Evolutionary conservation across 305 asterid genomes (phyloP).

Genomic region (Fraxinus platypoda): DNA sequence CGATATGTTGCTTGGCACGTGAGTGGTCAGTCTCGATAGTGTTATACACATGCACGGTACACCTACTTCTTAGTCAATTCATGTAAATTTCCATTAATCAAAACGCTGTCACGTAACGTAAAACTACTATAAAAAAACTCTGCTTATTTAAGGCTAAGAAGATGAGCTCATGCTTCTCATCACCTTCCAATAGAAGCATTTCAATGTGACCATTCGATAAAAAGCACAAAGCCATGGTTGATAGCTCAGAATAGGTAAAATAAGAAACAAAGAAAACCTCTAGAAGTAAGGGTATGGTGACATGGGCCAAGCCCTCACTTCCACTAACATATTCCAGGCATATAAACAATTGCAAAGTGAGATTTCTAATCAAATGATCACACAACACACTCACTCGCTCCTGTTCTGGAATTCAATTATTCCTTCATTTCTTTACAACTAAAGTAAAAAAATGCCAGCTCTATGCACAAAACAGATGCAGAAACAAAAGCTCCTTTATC

Average conservation of each 20-base stretch:
- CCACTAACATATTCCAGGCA: slow-evolving; percentile 88
- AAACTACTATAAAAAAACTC: neutral
- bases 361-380: slow-evolving; percentile 62
- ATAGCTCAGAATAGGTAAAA: slow-evolving; percentile 3
- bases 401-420: slow-evolving; percentile 64
- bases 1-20: neutral
- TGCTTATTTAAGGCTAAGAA: neutral
- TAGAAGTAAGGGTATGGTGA: slow-evolving; percentile 14
- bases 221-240: slow-evolving; percentile 47
- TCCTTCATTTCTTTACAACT: slow-evolving; percentile 45
- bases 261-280: slow-evolving; percentile 21
- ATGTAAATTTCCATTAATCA: neutral
- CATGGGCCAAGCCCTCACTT: slow-evolving; percentile 65
- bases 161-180: neutral
- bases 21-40: neutral
- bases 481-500: slow-evolving; percentile 35
- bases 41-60: neutral
- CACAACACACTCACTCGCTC: slow-evolving; percentile 45
- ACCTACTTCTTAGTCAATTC: too few species aligned
- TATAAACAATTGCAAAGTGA: slow-evolving; percentile 72
- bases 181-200: slow-evolving; percentile 39
- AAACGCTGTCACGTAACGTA: too few species aligned
- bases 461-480: slow-evolving; percentile 32
- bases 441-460: slow-evolving; percentile 48
- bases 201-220: slow-evolving; percentile 48